Conservation (phyloP, 192 early-diverging fungal species). For the Geosiphon pyriformis region DNA sequence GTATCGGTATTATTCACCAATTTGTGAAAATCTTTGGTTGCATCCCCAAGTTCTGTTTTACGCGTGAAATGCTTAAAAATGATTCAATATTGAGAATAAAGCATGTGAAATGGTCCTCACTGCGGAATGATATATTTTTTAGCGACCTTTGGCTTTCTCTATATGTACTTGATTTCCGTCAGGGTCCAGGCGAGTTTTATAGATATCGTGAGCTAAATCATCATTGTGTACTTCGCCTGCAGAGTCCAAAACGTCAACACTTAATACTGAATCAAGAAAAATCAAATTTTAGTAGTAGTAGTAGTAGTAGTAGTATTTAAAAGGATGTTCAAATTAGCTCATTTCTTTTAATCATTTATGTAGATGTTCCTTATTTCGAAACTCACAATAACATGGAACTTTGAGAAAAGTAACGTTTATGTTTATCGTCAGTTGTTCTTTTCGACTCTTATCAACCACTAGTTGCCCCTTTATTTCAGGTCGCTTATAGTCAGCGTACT, state of each 20-base stretch:
- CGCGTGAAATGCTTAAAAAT: too few relatives aligned
- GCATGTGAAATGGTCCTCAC: too few relatives aligned
- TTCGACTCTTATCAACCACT: conserved; percentile 76
- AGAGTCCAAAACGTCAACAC: conserved; percentile 93
- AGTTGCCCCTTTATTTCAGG: conserved; percentile 66
- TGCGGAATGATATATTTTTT: too few relatives aligned
- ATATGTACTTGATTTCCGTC: conserved; percentile 59
- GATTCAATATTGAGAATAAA: too few relatives aligned
- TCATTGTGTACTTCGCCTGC: conserved; percentile 82
- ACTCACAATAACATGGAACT: conserved; percentile 81
- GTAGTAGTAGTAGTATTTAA: background rate
- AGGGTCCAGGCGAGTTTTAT: conserved; percentile 68
- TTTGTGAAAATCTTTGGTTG: conserved; percentile 28
- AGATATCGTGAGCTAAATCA: conserved; percentile 73
- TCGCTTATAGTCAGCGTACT: conserved; percentile 75
- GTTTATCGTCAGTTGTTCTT: conserved; percentile 85
- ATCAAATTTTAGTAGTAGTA: background rate
- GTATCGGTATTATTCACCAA: conserved; percentile 22
- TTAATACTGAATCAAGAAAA: conserved; percentile 55
- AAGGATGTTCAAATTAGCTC: too few relatives aligned
- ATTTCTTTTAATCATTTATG: too few relatives aligned
- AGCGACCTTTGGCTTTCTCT: conserved; percentile 52
- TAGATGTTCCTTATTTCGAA: conserved; percentile 34
- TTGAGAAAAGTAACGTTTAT: conserved; percentile 88
- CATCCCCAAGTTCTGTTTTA: conserved; percentile 50